Evolutionary conservation across 148 eudicot species (phyloP).

Genomic region (Mesembryanthemum crystallinum): DNA sequence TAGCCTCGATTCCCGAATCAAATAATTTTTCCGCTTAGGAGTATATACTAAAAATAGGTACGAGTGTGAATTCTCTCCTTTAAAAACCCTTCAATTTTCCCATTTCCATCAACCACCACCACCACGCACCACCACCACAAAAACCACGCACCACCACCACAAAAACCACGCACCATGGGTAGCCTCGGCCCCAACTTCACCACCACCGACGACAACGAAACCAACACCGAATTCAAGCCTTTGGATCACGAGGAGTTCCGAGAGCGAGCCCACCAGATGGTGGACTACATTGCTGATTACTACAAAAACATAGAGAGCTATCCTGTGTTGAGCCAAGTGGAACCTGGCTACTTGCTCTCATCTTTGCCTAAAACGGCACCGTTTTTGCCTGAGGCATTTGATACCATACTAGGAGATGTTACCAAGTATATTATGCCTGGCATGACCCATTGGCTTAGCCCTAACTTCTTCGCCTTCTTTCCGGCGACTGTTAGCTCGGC

Average conservation of each 20-base stretch:
- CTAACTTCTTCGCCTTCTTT: conserved; percentile 54
- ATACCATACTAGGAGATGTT: conserved; percentile 37
- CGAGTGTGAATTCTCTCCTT: too few relatives aligned
- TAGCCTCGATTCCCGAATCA: too few relatives aligned
- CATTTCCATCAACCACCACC: too few relatives aligned
- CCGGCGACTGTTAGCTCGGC: conserved; percentile 56
- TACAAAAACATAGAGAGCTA: conserved; percentile 42
- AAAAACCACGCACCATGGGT: conserved; percentile 2
- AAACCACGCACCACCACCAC: too few relatives aligned
- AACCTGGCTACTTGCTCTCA: conserved; percentile 38
- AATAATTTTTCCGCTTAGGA: too few relatives aligned
- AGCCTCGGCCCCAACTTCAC: conserved; percentile 9
- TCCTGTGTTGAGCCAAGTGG: conserved; percentile 49
- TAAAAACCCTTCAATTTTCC: too few relatives aligned
- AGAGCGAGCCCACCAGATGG: conserved; percentile 32
- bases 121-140: too few relatives aligned
- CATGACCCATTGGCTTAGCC: conserved; percentile 56
- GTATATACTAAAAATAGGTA: too few relatives aligned
- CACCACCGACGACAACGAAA: not conserved
- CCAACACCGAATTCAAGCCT: conserved; percentile 36
- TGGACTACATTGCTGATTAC: conserved; percentile 52
- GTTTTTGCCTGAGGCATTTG: conserved; percentile 30
- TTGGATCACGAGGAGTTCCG: conserved; percentile 43
- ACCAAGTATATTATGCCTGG: conserved; percentile 41
- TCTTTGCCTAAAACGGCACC: conserved; percentile 41